Evolutionary conservation across 768 basidiomycete species (phyloP).

Genomic region (Boletus sp.): DNA sequence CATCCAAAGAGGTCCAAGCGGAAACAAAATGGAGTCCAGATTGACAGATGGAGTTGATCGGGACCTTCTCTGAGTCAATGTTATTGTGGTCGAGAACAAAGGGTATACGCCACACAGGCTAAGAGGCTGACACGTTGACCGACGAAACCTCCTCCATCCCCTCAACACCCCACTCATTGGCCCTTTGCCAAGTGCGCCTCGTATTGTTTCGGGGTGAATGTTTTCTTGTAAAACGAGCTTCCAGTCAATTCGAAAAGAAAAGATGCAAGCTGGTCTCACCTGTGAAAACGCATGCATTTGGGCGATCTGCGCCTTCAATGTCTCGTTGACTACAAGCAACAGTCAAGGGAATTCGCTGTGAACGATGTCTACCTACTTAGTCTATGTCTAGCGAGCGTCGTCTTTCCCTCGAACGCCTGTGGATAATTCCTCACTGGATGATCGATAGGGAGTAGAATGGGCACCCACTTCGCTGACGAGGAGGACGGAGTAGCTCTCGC

Average conservation of each 20-base stretch:
- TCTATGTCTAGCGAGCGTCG: conserved; percentile 73
- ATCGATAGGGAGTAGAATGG: neutral
- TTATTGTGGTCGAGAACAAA: conserved; percentile 7
- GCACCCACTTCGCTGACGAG: conserved; percentile 71
- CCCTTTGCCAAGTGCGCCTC: conserved; percentile 44
- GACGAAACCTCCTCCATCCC: neutral
- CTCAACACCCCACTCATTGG: conserved; percentile 2
- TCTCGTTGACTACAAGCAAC: conserved; percentile 61
- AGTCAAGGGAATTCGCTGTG: conserved; percentile 3
- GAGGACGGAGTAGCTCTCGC: conserved; percentile 70
- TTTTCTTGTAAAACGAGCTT: conserved; percentile 50
- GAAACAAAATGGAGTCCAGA: conserved; percentile 1
- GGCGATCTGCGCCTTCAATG: conserved; percentile 70
- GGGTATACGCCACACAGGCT: neutral
- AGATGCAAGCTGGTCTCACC: conserved; percentile 39
- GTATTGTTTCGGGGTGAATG: conserved; percentile 69
- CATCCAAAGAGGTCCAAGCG: conserved; percentile 3
- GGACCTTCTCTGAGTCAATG: neutral
- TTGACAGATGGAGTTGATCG: neutral
- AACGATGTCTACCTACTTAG: conserved; percentile 46
- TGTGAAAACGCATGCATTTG: conserved; percentile 89
- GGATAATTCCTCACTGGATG: neutral
- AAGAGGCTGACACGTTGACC: neutral
- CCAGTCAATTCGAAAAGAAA: neutral
- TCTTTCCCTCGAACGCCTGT: conserved; percentile 76